A percentile compares a stretch with the other conserved stretches of the same genome.
Evolutionary conservation across 441 rosid species (phyloP).

Genomic region (Erodium moschatum): DNA sequence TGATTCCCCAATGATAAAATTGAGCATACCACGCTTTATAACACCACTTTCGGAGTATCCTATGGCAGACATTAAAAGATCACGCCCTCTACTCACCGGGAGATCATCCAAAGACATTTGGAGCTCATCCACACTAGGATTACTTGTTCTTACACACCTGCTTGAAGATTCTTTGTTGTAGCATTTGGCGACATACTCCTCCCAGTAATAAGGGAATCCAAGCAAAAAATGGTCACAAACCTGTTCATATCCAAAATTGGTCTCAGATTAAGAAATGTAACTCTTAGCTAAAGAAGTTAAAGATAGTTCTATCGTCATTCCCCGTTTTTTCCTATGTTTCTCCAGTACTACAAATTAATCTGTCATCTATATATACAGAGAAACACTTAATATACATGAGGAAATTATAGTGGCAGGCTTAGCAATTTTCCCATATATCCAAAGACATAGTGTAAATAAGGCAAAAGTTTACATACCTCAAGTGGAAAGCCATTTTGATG

Average conservation of each 20-base stretch:
- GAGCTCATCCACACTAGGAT: conserved; percentile 7
- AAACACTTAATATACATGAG: no score
- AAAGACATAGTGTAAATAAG: neutral
- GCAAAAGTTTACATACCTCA: conserved; percentile 20
- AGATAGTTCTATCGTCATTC: neutral
- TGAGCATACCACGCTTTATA: conserved; percentile 17
- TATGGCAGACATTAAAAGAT: conserved; percentile 25
- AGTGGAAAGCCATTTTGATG: conserved; percentile 31
- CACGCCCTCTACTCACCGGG: conserved; percentile 33
- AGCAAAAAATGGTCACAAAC: conserved; percentile 40
- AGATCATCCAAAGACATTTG: conserved; percentile 30
- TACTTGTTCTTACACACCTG: neutral
- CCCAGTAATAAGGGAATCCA: conserved; percentile 62
- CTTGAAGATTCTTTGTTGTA: conserved; percentile 21
- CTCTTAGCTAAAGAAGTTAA: neutral
- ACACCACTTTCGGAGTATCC: conserved; percentile 18
- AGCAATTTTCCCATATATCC: no score
- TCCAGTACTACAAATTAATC: neutral
- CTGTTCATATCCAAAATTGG: conserved; percentile 18
- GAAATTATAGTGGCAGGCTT: neutral
- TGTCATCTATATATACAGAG: no score
- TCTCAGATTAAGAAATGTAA: neutral
- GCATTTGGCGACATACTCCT: conserved; percentile 27
- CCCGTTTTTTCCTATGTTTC: neutral
- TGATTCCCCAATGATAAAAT: conserved; percentile 24